phyloP scores from a whole-genome alignment of 192 early-diverging fungal species.

The Linnemannia hyalina region DNA sequence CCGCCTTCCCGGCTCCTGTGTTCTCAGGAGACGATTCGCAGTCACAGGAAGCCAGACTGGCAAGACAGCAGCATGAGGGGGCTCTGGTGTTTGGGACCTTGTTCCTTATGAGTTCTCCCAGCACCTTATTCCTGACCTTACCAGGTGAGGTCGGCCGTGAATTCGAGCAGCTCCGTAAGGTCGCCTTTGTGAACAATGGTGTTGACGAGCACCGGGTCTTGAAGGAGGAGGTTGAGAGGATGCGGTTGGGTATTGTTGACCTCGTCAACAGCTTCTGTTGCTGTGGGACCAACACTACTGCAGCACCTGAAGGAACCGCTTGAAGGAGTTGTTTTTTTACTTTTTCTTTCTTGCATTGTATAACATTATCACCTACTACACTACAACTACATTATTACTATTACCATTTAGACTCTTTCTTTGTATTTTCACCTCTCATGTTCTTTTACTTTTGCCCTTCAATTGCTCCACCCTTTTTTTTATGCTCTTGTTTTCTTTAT shows the following conservation, averaged over 20 bases:
- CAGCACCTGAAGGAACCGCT: background rate
- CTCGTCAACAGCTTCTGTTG: slow-evolving; percentile 70
- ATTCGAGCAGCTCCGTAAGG: slow-evolving; percentile 46
- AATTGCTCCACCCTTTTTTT: background rate
- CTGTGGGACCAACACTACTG: slow-evolving; percentile 60
- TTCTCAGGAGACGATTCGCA: slow-evolving; percentile 14
- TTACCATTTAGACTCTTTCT: background rate
- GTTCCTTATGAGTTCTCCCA: slow-evolving; percentile 71
- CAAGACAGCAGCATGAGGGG: slow-evolving; percentile 54
- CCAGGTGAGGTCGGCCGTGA: slow-evolving; percentile 58
- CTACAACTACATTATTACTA: background rate
- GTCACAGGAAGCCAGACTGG: slow-evolving; percentile 21
- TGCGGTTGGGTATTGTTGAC: slow-evolving; percentile 66
- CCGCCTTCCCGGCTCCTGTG: slow-evolving; percentile 33
- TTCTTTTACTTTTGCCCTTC: background rate
- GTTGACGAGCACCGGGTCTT: slow-evolving; percentile 55
- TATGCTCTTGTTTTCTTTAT: no score
- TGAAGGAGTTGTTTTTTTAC: background rate
- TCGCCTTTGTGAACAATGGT: slow-evolving; percentile 7
- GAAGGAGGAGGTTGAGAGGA: slow-evolving; percentile 65
- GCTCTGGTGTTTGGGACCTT: slow-evolving; percentile 68
- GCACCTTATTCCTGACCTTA: slow-evolving; percentile 66
- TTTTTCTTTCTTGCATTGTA: background rate
- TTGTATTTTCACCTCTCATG: background rate
- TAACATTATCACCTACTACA: background rate